Evolutionary conservation across 495 filamentous ascomycete genomes (phyloP).

Genomic region (Penicillium canariense): DNA sequence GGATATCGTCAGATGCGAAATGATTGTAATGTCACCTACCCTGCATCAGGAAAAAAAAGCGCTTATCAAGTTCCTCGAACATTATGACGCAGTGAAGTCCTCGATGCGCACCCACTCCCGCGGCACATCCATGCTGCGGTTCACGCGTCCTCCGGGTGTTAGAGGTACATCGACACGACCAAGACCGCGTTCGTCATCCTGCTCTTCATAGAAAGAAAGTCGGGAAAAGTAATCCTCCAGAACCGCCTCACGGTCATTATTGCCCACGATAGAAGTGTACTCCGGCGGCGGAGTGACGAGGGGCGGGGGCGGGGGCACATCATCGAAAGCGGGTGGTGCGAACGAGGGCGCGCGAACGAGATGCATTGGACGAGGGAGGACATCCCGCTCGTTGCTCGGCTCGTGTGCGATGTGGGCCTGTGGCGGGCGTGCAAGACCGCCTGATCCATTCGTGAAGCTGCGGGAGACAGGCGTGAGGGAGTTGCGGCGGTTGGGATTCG

Average conservation of each 20-base stretch:
- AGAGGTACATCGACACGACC: conserved; percentile 63
- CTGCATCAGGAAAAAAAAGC: background rate
- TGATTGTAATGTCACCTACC: background rate
- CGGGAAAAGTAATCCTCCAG: conserved; percentile 90
- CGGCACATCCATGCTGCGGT: conserved; percentile 66
- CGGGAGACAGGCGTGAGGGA: conserved; percentile 32
- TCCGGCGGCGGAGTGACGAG: conserved; percentile 82
- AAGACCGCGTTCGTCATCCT: conserved; percentile 51
- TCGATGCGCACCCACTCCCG: conserved; percentile 54
- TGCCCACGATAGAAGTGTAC: conserved; percentile 81
- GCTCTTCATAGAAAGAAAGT: conserved; percentile 57
- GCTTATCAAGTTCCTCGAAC: background rate
- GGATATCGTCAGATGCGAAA: conserved; percentile 16
- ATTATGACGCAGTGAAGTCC: conserved; percentile 31
- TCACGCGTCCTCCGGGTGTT: conserved; percentile 65
- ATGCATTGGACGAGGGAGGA: conserved; percentile 70
- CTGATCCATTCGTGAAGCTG: conserved; percentile 48
- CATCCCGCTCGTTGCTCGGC: conserved; percentile 32
- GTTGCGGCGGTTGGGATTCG: conserved; percentile 15
- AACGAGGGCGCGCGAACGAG: conserved; percentile 83
- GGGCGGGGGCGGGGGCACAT: conserved; percentile 80
- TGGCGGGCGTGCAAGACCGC: conserved; percentile 45
- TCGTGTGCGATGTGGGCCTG: conserved; percentile 48
- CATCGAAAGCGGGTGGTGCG: conserved; percentile 88
- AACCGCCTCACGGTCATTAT: conserved; percentile 68